Base-by-base conservation (phyloP, 257 asterid species). In the Ballota nigra region DNA sequence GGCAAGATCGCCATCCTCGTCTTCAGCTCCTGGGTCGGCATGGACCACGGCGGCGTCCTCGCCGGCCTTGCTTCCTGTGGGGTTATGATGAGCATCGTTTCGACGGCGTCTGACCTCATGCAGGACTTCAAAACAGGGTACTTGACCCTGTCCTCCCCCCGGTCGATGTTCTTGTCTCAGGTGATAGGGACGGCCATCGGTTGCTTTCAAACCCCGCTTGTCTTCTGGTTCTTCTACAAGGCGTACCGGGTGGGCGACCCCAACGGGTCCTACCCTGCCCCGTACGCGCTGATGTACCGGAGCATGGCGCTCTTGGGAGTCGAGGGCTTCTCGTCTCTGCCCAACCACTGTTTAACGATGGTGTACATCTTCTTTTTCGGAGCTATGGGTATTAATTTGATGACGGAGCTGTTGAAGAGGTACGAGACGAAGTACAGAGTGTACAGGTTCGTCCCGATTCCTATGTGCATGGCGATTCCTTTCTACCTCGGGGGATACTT, bases 381-480 rank as follows among this genome's bases (percentile, higher is more conserved):
- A 3, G 83, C 97, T 0, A 11, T 85, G 8, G 23, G 57, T 0
- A 45, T 90, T 11, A 81, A 85, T 34, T 0, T 80, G 20, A 0
- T 81, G 4, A 70, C 74, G 0, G 71, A 70, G 47, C 6, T 77
- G 29, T 31, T 86, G 81, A 55, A 64, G 58, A 74, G 23, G 59
- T 47, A 7, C 8, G 97, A 91, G 53, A 85, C 83, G 0, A 88
- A 70, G 71, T 80, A 49, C 10, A 23, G 76, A 79, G 47, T 85
- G 0, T 73, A 85, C 64, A 73, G 93, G 72, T 85, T 88, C 26
- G 45, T 91, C 1, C 96, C 97, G 0, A 88, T 83, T 65, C 89
- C 97, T 0, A 91, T 91, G 97, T 91, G 94, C 74, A 88, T 91
- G 96, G 97, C 97, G 0, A 86, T 88, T 13, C 97, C 97, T 0